Conservation (phyloP, 495 filamentous ascomycete species). For the Chaetomium tenue region DNA sequence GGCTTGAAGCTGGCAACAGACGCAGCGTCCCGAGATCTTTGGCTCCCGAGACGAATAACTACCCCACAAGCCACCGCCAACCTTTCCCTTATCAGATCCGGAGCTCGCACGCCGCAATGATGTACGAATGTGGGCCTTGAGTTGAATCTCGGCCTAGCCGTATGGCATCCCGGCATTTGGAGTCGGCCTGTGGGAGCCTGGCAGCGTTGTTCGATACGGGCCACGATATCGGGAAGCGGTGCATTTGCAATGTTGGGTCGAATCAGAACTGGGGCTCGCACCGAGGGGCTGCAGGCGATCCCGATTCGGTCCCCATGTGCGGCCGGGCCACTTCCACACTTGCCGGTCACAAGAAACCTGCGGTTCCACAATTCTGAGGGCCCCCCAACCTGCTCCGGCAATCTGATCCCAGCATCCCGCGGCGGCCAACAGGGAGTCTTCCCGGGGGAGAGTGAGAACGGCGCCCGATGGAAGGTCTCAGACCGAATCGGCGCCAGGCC, state of each 20-base stretch:
- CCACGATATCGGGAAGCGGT: not conserved
- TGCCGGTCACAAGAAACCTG: constrained; percentile 16
- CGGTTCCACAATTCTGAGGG: not conserved
- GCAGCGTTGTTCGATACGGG: not conserved
- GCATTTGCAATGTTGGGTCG: constrained; percentile 6
- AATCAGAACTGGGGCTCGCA: constrained; percentile 16
- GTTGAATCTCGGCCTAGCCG: not conserved
- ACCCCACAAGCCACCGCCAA: not conserved
- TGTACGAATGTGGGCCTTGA: not conserved
- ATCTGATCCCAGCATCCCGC: constrained; percentile 12
- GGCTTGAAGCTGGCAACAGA: not conserved
- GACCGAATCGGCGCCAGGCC: not conserved
- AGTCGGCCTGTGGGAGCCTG: not conserved
- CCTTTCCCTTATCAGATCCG: constrained; percentile 20
- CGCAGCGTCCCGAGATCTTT: constrained; percentile 5
- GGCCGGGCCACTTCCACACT: constrained; percentile 11
- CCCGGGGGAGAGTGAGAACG: not conserved
- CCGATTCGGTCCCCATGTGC: constrained; percentile 27
- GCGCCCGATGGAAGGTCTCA: constrained; percentile 1
- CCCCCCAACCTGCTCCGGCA: constrained; percentile 15
- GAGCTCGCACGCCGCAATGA: constrained; percentile 15
- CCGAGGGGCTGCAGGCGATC: constrained; percentile 31
- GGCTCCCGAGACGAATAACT: constrained; percentile 6
- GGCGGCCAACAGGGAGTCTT: constrained; percentile 13
- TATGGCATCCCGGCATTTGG: not conserved